Conservation (phyloP, 108 stramenopile species). For the Nitzschia putrida region DNA sequence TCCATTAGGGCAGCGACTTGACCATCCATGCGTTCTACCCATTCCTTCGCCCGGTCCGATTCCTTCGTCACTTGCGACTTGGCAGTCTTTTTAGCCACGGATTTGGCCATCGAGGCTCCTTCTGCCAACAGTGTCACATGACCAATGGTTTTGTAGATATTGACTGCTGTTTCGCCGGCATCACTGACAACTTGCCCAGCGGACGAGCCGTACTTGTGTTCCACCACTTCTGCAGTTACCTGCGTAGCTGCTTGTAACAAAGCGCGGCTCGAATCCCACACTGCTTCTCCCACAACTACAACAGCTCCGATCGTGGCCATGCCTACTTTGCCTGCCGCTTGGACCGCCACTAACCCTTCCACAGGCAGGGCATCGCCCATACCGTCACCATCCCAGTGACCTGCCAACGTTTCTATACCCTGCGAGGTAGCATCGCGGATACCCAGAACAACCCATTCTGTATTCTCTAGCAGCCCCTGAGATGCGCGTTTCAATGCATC, state of each 20-base stretch:
- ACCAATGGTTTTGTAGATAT: constrained; percentile 35
- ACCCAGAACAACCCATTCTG: constrained; percentile 10
- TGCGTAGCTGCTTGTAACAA: constrained; percentile 28
- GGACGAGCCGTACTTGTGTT: constrained; percentile 47
- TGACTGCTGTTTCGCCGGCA: constrained; percentile 38
- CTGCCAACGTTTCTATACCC: constrained; percentile 19
- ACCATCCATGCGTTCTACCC: constrained; percentile 3
- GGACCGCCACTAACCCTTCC: constrained; percentile 34
- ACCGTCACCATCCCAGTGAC: constrained; percentile 24
- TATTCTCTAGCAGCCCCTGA: constrained; percentile 12
- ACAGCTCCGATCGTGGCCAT: constrained; percentile 50
- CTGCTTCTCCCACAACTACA: constrained; percentile 46
- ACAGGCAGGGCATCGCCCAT: constrained; percentile 25
- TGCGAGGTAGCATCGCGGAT: constrained; percentile 23
- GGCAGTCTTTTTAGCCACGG: constrained; percentile 30
- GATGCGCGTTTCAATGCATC: constrained; percentile 35
- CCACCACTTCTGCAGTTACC: constrained; percentile 42
- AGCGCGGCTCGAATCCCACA: constrained; percentile 32
- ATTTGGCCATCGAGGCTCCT: constrained; percentile 19
- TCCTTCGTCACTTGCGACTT: constrained; percentile 35
- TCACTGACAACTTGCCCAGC: constrained; percentile 45
- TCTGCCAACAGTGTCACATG: constrained; percentile 25
- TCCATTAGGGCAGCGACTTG: constrained; percentile 8
- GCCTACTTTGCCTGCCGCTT: constrained; percentile 42
- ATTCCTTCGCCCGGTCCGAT: constrained; percentile 20